Evolutionary conservation across 768 basidiomycete species (phyloP), one percentile per base, ranked within the genome.

Genomic region (Tricholoma sp.): DNA sequence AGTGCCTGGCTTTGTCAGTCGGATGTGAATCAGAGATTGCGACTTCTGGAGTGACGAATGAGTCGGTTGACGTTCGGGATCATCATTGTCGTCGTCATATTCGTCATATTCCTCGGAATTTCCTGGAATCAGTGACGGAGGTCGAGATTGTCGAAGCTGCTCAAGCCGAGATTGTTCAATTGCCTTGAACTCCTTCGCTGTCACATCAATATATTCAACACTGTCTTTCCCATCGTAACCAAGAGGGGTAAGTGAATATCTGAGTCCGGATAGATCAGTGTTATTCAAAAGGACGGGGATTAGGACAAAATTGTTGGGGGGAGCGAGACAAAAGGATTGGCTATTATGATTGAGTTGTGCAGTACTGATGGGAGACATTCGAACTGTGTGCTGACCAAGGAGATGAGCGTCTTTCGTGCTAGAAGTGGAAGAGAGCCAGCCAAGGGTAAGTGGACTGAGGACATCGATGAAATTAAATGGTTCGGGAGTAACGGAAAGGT

Each of bases 361-460:
- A 2, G 94, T 97, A 68, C 94, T 92, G 64, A 92, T 93, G 9
- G 94, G 94, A 0, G 93, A 91, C 81, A 95, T 87, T 61, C 89
- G 85, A 52, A 98, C 88, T 0, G 92, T 94, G 66, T 95, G 92
- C 69, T 94, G 88, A 32, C 95, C 95, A 31, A 85, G 80, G 7
- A 91, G 73, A 66, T 91, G 85, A 4, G 74, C 68, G 60, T 89
- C 86, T 39, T 74, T 76, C 1, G 71, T 66, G 16, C 64, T 66
- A 37, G 76, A 67, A 19, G 79, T 69, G 8, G 75, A 63, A 3
- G 79, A 69, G 11, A 87, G 58, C 10, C 84, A 64, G 16, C 82
- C 82, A 41, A 86, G 79, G 12, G 76, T 77, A 14, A 83, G 64
- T 24, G 78, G 71, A 8, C 77, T 70, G 19, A 88, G 62, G 19